Base-by-base conservation (phyloP, 2,329 filamentous ascomycete genomes). In the Beauveria varroae region DNA sequence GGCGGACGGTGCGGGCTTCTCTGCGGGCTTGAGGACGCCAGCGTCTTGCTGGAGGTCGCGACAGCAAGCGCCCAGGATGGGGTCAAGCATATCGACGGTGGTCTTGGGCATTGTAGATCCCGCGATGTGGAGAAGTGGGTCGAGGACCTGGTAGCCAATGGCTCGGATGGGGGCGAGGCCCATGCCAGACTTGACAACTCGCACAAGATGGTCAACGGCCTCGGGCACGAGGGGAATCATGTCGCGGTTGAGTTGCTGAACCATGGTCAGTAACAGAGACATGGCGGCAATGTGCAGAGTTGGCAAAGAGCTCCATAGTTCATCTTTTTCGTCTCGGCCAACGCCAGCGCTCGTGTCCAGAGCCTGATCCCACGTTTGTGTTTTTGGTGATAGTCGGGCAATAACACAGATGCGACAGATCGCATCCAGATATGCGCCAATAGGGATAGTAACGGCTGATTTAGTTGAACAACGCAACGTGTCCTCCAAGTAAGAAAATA, bases 261-360 rank as follows among this genome's bases (percentile, higher is more conserved):
- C 70, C 51, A 95, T 69, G 12, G 77, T 73, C 9, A 79, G 72
- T 24, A 90, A 74, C 1, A 96, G 74, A 24, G 82, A 74, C 59
- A 96, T 75, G n/a, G 85, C 82, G 16, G 88, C 85, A 16, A 86
- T 74, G 68, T 97, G 91, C 44, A 97, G 83, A 10, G 82, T 79
- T 5, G 93, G 90, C 12, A 97, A 79, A 20, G 84, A 78, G 52
- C 82, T 77, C 84, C 89, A 93, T 3, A 97, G 79, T 50, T 87
- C 84, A 58, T 96, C 91, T 63, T 88, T 87, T 73, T 97, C 93
- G 55, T 96, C 90, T 63, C 88, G 84, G 37, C 86, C 82, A 64
- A 95, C 84, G 64, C 90, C 87, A 8, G 86, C 79, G 67, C 92
- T 93, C 63, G 86, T 79, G 63, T 87, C 83, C n/a, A 85, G 74